Evolutionary conservation across 495 filamentous ascomycete species (phyloP).

Genomic region (Pyrenula massariospora): DNA sequence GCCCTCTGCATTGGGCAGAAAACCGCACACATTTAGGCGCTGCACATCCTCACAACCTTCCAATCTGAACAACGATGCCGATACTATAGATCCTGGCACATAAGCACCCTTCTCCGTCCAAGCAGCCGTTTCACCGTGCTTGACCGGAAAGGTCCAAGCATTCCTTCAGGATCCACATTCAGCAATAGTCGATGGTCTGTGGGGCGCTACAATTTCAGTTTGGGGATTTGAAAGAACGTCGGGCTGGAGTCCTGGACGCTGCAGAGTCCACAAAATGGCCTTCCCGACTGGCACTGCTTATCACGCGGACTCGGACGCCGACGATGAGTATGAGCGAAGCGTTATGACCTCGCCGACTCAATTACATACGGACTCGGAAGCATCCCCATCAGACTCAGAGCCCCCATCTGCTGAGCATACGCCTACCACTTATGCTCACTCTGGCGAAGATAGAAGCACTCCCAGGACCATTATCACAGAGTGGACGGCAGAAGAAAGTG

Average conservation of each 20-base stretch:
- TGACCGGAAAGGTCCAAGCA: background rate
- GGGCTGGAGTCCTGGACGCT: background rate
- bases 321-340: conserved; percentile 87
- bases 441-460: conserved; percentile 52
- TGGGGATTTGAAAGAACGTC: background rate
- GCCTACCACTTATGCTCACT: conserved; percentile 69
- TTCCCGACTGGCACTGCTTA: conserved; percentile 25
- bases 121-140: background rate
- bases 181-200: background rate
- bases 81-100: background rate
- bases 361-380: conserved; percentile 65
- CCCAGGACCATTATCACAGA: conserved; percentile 73
- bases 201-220: background rate
- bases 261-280: background rate
- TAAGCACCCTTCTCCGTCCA: background rate
- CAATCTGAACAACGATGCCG: background rate
- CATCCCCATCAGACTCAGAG: conserved; percentile 70
- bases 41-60: background rate
- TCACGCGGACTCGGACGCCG: conserved; percentile 80
- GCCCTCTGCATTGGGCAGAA: background rate
- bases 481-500: conserved; percentile 83
- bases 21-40: background rate
- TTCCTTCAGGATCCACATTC: background rate
- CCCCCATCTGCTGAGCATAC: conserved; percentile 76
- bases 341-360: conserved; percentile 59